Base-by-base conservation (phyloP, 768 basidiomycete genomes). In the Kwoniella sp. region DNA sequence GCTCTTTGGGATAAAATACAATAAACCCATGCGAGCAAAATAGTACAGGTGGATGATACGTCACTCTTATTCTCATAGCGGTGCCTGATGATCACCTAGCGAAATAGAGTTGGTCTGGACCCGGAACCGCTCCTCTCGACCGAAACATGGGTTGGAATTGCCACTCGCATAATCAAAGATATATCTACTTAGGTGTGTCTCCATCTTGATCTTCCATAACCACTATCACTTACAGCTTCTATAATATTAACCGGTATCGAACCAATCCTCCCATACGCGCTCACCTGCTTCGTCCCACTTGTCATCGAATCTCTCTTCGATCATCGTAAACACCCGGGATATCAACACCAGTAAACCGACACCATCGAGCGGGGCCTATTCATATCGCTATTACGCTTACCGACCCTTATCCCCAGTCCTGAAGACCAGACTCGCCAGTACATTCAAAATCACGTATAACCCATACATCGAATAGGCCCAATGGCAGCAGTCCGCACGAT, bases 401-500 rank as follows among this genome's bases (percentile, higher is more conserved):
- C n/a, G n/a, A n/a, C n/a, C n/a, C n/a, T n/a, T n/a, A n/a, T n/a
- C n/a, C n/a, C n/a, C n/a, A n/a, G n/a, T n/a, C n/a, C n/a, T n/a
- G n/a, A n/a, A n/a, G n/a, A n/a, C n/a, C n/a, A n/a, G n/a, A n/a
- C n/a, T n/a, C n/a, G n/a, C n/a, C n/a, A 52, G 12, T 31, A 47
- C 28, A n/a, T 22, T 38, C 48, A 41, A 30, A n/a, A n/a, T n/a
- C n/a, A n/a, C n/a, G n/a, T n/a, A n/a, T n/a, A n/a, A n/a, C n/a
- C n/a, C n/a, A n/a, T n/a, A n/a, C 22, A 17, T 9, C 51, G 1
- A 31, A 47, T 17, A 55, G 22, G 12, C 54, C 29, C 55, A 48
- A 69, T 69, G 68, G 68, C 68, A 53, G 63, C 57, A 65, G 63
- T 65, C 7, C 53, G 68, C 26, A 69, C 63, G 23, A 69, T 69